Evolutionary conservation across 345 rosid species (phyloP), one percentile per base, ranked within the genome.

Genomic region (Syzygium jambos): DNA sequence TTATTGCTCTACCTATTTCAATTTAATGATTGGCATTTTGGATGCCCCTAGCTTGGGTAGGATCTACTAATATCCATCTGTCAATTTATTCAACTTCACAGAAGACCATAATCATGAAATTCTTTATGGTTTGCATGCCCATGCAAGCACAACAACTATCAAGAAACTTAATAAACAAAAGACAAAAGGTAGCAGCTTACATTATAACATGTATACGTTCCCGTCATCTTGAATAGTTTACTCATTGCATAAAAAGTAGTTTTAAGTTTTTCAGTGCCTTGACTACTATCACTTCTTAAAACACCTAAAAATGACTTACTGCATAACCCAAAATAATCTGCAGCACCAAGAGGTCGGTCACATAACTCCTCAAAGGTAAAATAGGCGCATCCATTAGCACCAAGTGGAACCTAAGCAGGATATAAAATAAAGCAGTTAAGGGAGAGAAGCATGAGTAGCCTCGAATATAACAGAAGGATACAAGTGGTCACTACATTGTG

Each of bases 301-400:
- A 34, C 25, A 38, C 25, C 82, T 73, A 61, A 17, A 85, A 11
- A 90, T 88, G 83, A 93, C 99, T 94, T 92, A 98, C 99, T 98
- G 92, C 90, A 98, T 87, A 98, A 91, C 88, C 99, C 99, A 82
- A 98, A 94, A 90, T 98, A 98, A 89, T 98, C 99, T 5, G 99
- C 99, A 89, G 99, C 97, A 89, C 99, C 99, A 56, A 98, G 98
- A 87, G 99, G 99, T 84, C 86, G 93, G 87, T 98, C 98, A 53
- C 99, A 98, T 86, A 96, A 93, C 49, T 95, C 99, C 89, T 96
- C 96, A 77, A 98, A 98, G 84, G 93, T 87, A 92, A 98, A 95
- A 93, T 93, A 96, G 77, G 99, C 99, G 89, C 98, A 96, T 87
- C 98, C 99, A 87, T 94, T 93, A 86, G 98, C 98, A 89, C 95